phyloP scores from a whole-genome alignment of 1,284 basidiomycete genomes.

The Schizophyllum amplum region DNA sequence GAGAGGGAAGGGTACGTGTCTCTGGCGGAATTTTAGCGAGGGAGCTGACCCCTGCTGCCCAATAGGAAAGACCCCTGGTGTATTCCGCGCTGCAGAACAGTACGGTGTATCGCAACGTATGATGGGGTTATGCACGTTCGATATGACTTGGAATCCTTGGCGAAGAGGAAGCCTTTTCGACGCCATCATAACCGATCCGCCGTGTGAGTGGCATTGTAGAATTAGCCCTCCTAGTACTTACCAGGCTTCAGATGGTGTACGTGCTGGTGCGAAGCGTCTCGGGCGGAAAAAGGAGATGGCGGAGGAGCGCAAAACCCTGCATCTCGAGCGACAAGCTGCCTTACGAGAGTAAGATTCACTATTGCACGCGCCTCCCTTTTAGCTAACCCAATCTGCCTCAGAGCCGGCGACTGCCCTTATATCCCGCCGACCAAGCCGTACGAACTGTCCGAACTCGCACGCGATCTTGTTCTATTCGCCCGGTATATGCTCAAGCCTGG shows the following conservation, averaged over 20 bases:
- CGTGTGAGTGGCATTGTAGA: conserved; percentile 48
- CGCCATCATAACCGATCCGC: conserved; percentile 91
- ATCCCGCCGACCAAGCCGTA: conserved; percentile 89
- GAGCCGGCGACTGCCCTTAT: conserved; percentile 54
- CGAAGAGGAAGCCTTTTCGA: conserved; percentile 86
- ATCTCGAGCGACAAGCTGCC: conserved; percentile 29
- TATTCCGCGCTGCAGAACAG: conserved; percentile 76
- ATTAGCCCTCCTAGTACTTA: neutral
- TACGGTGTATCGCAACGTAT: conserved; percentile 77
- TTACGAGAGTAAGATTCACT: conserved; percentile 26
- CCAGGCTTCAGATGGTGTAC: conserved; percentile 68
- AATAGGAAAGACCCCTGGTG: conserved; percentile 52
- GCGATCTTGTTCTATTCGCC: conserved; percentile 78
- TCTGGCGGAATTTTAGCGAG: neutral
- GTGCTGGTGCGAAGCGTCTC: conserved; percentile 92
- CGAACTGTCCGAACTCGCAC: conserved; percentile 79
- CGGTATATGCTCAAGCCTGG: conserved; percentile 80
- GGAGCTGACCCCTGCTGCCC: conserved; percentile 1
- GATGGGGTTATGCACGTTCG: conserved; percentile 84
- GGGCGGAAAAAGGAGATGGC: conserved; percentile 61
- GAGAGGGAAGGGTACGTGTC: conserved; percentile 71
- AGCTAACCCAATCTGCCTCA: conserved; percentile 12
- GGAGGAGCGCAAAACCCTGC: conserved; percentile 28
- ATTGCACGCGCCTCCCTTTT: neutral
- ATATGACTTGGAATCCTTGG: conserved; percentile 87